Percentiles rank a stretch among this genome's conserved stretches.
Conservation (phyloP, 192 early-diverging fungal genomes). For the Coemansia sp. region DNA sequence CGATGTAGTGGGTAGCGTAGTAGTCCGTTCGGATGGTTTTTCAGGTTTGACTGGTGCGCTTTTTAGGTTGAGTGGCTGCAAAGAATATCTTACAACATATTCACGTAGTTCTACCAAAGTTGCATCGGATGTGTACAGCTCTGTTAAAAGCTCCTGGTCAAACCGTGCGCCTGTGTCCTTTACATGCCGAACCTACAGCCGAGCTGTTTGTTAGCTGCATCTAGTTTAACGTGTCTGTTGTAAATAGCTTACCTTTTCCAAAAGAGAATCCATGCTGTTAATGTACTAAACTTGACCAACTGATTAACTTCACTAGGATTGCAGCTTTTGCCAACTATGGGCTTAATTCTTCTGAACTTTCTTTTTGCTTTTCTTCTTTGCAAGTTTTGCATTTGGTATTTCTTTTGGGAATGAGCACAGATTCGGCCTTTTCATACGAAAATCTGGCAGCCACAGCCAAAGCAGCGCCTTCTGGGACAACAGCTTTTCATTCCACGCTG, state of each 20-base stretch:
- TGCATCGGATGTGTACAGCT: constrained; percentile 18
- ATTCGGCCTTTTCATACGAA: constrained; percentile 4
- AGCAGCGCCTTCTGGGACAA: neutral
- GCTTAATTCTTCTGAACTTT: too few relatives aligned
- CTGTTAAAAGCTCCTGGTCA: neutral
- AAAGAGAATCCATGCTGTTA: too few relatives aligned
- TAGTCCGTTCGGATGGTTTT: neutral
- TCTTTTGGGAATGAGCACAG: constrained; percentile 1
- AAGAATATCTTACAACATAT: constrained; percentile 17
- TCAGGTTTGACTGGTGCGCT: constrained; percentile 2
- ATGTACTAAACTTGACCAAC: too few relatives aligned
- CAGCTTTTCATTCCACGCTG: neutral
- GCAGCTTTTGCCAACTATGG: too few relatives aligned
- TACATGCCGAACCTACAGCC: too few relatives aligned
- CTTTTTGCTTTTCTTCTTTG: too few relatives aligned
- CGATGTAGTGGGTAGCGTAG: constrained; percentile 15
- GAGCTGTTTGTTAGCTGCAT: too few relatives aligned
- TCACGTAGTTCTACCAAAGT: constrained; percentile 32
- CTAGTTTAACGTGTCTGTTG: too few relatives aligned
- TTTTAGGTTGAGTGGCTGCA: neutral
- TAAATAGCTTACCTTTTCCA: too few relatives aligned
- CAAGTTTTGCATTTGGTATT: neutral
- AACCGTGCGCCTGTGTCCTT: too few relatives aligned
- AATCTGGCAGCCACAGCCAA: constrained; percentile 2
- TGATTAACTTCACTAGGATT: too few relatives aligned